phyloP scores from a whole-genome alignment of 345 rosid genomes.

The Salix suchowensis region DNA sequence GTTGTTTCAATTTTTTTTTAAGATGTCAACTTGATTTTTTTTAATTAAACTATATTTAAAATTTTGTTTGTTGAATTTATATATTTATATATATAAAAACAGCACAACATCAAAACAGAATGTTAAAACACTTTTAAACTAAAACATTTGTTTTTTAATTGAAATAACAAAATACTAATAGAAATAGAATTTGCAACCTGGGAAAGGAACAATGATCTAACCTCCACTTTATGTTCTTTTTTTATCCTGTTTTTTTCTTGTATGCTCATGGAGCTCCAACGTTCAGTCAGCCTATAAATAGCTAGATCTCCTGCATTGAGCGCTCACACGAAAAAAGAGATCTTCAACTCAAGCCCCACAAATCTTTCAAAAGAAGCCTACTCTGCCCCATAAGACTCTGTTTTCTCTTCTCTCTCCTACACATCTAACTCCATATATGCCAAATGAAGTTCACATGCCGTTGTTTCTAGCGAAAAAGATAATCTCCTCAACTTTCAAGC shows the following conservation, averaged over 20 bases:
- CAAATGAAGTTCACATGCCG: slow-evolving; percentile 69
- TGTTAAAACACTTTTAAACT: too few relatives aligned
- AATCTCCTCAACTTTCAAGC: slow-evolving; percentile 15
- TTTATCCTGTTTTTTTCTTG: neutral
- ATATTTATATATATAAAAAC: too few relatives aligned
- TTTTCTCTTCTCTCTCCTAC: slow-evolving; percentile 16
- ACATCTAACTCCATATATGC: slow-evolving; percentile 31
- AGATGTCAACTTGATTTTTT: too few relatives aligned
- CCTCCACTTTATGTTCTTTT: neutral
- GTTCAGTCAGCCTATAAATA: neutral
- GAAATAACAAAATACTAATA: too few relatives aligned
- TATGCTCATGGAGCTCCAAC: neutral
- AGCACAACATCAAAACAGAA: too few relatives aligned
- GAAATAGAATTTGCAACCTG: too few relatives aligned
- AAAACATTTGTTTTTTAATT: too few relatives aligned
- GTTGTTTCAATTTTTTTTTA: too few relatives aligned
- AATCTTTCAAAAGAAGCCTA: slow-evolving; percentile 9
- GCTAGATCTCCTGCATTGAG: neutral
- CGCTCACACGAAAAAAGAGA: neutral
- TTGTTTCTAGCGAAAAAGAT: slow-evolving; percentile 40
- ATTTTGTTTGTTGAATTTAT: too few relatives aligned
- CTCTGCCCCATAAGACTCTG: neutral
- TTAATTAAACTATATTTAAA: too few relatives aligned
- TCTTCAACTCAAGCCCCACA: slow-evolving; percentile 26
- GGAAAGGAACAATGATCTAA: neutral